These are phyloP conservation scores for Flaveria robusta DNA, from an alignment of 129 eudicot species.

Conservation along the genomic window DNA sequence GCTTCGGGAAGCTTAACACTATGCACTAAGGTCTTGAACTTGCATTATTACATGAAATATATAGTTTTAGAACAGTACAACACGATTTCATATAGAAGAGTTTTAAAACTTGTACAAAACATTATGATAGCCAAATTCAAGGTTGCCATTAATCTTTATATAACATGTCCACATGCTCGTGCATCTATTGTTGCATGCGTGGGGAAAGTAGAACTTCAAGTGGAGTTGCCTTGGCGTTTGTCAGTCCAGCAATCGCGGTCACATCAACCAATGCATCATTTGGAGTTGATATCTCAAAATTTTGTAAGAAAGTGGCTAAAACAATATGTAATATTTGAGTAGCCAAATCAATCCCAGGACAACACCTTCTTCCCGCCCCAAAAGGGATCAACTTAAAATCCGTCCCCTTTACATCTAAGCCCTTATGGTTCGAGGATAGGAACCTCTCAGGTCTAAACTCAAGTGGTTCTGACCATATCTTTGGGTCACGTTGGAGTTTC, in stretches of 20 bases:
- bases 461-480: neutral
- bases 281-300: neutral
- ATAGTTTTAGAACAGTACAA: too few relatives aligned
- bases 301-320: neutral
- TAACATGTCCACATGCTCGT: neutral
- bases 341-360: neutral
- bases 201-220: neutral
- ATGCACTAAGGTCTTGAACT: too few relatives aligned
- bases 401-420: neutral
- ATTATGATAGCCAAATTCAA: neutral
- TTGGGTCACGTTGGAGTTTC: neutral
- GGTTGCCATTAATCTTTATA: neutral
- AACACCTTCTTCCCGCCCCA: constrained; percentile 7
- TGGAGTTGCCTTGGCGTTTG: neutral
- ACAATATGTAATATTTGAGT: neutral
- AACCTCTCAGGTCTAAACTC: constrained; percentile 4
- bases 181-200: neutral
- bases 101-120: neutral
- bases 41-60: too few relatives aligned
- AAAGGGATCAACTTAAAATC: neutral
- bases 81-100: too few relatives aligned
- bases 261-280: neutral
- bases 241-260: neutral
- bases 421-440: neutral
- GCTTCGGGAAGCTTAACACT: too few relatives aligned